Conservation (phyloP, 139 green algal species). For the Picochlorum sp. region DNA sequence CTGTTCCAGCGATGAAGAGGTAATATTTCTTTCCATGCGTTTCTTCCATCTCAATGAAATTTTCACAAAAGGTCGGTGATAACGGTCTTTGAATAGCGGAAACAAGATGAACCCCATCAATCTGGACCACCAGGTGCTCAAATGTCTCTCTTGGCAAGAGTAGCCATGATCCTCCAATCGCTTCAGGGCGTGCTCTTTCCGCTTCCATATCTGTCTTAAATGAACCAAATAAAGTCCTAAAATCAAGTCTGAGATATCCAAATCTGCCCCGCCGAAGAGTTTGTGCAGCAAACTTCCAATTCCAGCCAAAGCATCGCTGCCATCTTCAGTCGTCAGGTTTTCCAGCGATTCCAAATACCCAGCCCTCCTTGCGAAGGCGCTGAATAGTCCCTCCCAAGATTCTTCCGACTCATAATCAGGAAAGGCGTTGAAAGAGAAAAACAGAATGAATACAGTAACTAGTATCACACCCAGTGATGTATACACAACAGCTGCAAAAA, state of each 20-base stretch:
- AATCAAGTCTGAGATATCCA: constrained; percentile 25
- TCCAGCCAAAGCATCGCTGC: constrained; percentile 5
- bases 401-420: constrained; percentile 19
- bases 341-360: constrained; percentile 11
- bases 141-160: not conserved
- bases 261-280: constrained; percentile 27
- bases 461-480: constrained; percentile 7
- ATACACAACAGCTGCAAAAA: not conserved
- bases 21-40: not conserved
- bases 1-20: not conserved
- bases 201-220: constrained; percentile 15
- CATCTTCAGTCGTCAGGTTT: not conserved
- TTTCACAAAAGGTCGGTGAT: too few relatives aligned
- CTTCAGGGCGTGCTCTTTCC: not conserved
- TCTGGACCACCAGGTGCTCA: not conserved
- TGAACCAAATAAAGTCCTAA: constrained; percentile 21
- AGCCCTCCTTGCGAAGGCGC: not conserved
- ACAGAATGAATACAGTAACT: constrained; percentile 6
- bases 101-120: not conserved
- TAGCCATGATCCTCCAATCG: not conserved
- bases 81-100: not conserved
- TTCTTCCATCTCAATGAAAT: too few relatives aligned
- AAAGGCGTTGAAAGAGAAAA: constrained; percentile 24
- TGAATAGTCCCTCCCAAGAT: constrained; percentile 19
- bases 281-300: constrained; percentile 21